Evolutionary conservation across 148 eudicot genomes (phyloP), one percentile per base, ranked within the genome.

Genomic region (Beta vulgaris): DNA sequence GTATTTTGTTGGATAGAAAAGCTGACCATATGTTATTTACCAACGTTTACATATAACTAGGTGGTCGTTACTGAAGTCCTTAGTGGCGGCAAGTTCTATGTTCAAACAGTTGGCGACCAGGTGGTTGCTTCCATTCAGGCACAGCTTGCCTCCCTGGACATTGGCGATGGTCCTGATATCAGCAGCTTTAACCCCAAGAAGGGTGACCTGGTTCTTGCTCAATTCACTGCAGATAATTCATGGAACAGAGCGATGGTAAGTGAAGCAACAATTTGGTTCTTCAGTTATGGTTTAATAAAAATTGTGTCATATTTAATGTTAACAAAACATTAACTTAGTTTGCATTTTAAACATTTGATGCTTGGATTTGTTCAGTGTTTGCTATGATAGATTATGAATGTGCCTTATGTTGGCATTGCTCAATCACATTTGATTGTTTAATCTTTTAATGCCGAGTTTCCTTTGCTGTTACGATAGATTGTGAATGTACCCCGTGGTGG

Each of bases 231-330:
- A 4, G 98, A 95, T 78, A 88, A 91, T 53, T 88, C 97, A 40
- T 95, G 98, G 98, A 91, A 95, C 74, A 87, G 98, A 58, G 98
- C 97, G 70, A 85, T 91, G 98, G 98, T 93, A 81, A 80, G 86
- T 32, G 40, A 63, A n/a, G 32, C 23, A 25, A 35, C 6, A 10
- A 23, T 65, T 39, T n/a, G 14, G 10, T 19, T 36, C 26, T 60
- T 62, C 12, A 8, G 67, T 42, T 39, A 42, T 26, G 25, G 4
- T 67, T 4, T n/a, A n/a, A n/a, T n/a, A n/a, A n/a, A n/a, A n/a
- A n/a, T n/a, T n/a, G n/a, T n/a, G n/a, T n/a, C n/a, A n/a, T n/a
- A n/a, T n/a, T n/a, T n/a, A n/a, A n/a, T n/a, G n/a, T n/a, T n/a
- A n/a, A n/a, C n/a, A n/a, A n/a, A n/a, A n/a, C n/a, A n/a, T n/a